Evolutionary conservation across 306 rosid genomes (phyloP).

Genomic region (Castanopsis chinensis): DNA sequence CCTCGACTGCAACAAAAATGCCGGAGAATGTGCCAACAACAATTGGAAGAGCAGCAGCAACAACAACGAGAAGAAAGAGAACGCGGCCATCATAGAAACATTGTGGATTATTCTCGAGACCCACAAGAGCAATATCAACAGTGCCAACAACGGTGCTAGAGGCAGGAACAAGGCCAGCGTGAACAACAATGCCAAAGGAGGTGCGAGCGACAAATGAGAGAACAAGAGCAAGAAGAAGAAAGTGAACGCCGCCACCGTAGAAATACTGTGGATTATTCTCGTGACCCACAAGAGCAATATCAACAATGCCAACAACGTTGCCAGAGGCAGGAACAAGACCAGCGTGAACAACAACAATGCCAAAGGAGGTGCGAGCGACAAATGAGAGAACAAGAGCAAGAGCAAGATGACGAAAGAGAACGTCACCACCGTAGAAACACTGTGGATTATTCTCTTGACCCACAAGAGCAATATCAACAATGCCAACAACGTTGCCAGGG

Average conservation of each 20-base stretch:
- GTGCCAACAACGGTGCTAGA: not conserved
- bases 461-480: not conserved
- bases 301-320: no score
- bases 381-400: no score
- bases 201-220: not conserved
- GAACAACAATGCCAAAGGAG: not conserved
- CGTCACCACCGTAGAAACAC: no score
- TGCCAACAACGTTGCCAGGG: not conserved
- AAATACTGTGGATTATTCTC: not conserved
- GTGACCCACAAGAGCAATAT: not conserved
- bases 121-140: not conserved
- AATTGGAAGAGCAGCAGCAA: not conserved
- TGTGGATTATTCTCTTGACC: not conserved
- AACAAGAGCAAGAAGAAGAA: not conserved
- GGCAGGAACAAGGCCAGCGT: not conserved
- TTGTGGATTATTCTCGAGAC: not conserved
- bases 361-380: no score
- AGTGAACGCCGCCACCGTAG: no score
- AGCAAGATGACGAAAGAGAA: not conserved
- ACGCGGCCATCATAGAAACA: not conserved
- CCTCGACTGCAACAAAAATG: not conserved
- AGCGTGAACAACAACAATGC: no score
- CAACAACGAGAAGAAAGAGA: not conserved
- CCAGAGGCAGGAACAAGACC: no score
- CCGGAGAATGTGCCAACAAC: not conserved